Evolutionary conservation across 1,284 basidiomycete genomes (phyloP), one percentile per base, ranked within the genome.

Genomic region (Microbotryum scabiosae): DNA sequence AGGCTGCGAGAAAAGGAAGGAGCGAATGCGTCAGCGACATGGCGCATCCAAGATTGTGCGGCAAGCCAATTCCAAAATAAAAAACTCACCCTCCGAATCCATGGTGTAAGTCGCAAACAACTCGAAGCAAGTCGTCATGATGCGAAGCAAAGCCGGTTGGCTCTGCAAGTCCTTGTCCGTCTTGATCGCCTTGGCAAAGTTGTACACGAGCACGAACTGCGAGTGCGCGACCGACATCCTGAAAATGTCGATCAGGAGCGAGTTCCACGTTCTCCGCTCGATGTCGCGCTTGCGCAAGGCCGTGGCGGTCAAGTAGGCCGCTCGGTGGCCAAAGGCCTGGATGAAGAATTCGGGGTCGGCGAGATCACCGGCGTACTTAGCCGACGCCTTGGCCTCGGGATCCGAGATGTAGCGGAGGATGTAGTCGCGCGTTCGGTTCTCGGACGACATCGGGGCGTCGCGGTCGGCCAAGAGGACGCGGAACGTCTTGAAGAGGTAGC

Each of bases 141-240:
- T 68, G 30, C 70, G 66, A 59, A 74, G 73, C 21, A 76, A 63
- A 1, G 75, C 75, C 8, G 73, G 74, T 56, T 73, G 68, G 30
- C 64, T 51, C 63, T 73, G 73, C 59, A 76, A 73, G 57, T 71
- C 67, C 50, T 71, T 62, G 61, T 76, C 75, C 62, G 75, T 68
- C 56, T 72, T 67, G 58, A 76, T 72, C 14, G 74, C 75, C 61
- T 73, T 71, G 18, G 71, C 73, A 65, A 76, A 76, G 71, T 76
- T 75, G 66, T 69, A 68, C 9, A 76, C 72, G 50, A 76, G 67
- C 55, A 69, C 50, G 59, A 62, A 72, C 60, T 73, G 71, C 36
- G 69, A 67, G 63, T 73, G 71, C 7, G 72, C 71, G 25, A 63
- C 65, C 23, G 66, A 65, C 50, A 25, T 2, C 21, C 28, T 28